Evolutionary conservation across 2,329 filamentous ascomycete species (phyloP), one percentile per base, ranked within the genome.

Genomic region (Shiraia sp.): DNA sequence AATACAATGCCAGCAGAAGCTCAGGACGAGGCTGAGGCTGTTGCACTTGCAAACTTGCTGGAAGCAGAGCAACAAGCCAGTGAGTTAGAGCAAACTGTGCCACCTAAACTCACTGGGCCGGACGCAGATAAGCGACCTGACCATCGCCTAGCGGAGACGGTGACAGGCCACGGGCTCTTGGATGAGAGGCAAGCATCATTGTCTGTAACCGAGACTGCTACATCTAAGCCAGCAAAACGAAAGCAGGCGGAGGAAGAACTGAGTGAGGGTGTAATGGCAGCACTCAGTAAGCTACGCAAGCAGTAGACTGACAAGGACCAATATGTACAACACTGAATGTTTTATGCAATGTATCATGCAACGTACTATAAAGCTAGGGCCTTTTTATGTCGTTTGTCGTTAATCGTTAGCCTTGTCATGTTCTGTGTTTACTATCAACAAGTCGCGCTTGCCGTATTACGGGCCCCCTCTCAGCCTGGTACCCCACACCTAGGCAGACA

Each of bases 221-320:
- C 49, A 24, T 8, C 49, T n/a, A 49, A 45, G 14, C 30, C 52
- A 31, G 49, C 53, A 36, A 72, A 71, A 53, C 59, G 68, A 24
- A 72, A 72, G 49, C 57, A 59, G 17, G 58, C 44, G 32, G 67
- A 75, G 10, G 72, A 75, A 34, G 68, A 71, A n/a, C 57, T 82
- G 46, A 78, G 73, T 51, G 79, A 82, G 34, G 81, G 81, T 8
- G 75, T 85, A 36, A 75, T 78, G 69, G 78, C 79, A 22, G 81
- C 81, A 4, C 60, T 85, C 36, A 77, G 74, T 33, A 83, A 76
- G 52, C 61, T 84, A 34, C 70, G 81, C 45, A 58, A 70, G 36
- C 58, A 66, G 33, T 67, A 42, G 25, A 34, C 25, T 9, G 17
- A 13, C 9, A 14, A 29, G 12, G 6, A 10, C 10, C 19, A 19